phyloP scores from a whole-genome alignment of 176 grass and related monocot species.

The Coix lacrymajobi region DNA sequence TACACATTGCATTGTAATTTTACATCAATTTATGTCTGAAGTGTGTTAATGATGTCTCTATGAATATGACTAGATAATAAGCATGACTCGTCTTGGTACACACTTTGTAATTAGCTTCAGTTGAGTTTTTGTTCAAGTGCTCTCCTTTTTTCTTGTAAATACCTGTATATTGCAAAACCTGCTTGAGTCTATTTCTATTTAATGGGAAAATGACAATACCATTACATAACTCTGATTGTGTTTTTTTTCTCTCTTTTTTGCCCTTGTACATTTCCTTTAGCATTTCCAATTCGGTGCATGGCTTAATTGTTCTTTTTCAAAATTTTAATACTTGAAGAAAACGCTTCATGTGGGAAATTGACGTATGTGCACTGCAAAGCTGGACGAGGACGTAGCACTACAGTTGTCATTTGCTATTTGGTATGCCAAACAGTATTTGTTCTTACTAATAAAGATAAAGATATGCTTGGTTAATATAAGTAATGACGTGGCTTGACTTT shows the following conservation, averaged over 20 bases:
- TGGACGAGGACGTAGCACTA: conserved; percentile 93
- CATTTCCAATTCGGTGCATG: background rate
- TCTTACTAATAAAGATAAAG: background rate
- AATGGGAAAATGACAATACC: background rate
- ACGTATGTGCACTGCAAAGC: conserved; percentile 99
- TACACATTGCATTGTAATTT: background rate
- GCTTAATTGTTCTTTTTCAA: conserved; percentile 23
- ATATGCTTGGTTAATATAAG: background rate
- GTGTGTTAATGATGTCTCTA: background rate
- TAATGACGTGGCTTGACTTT: background rate
- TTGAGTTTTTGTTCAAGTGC: background rate
- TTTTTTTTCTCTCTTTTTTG: background rate
- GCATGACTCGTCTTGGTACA: background rate
- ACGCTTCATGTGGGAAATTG: conserved; percentile 53
- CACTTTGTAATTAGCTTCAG: background rate
- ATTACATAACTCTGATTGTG: background rate
- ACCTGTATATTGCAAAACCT: background rate
- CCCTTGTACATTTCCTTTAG: background rate
- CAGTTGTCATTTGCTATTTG: conserved; percentile 97
- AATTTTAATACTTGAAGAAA: conserved; percentile 40
- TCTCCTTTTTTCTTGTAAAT: background rate
- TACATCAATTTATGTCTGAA: background rate
- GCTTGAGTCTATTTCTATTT: background rate
- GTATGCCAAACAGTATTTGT: conserved; percentile 23
- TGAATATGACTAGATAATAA: background rate